Evolutionary conservation across 1,284 basidiomycete species (phyloP).

Genomic region (Takashimella tepidaria): DNA sequence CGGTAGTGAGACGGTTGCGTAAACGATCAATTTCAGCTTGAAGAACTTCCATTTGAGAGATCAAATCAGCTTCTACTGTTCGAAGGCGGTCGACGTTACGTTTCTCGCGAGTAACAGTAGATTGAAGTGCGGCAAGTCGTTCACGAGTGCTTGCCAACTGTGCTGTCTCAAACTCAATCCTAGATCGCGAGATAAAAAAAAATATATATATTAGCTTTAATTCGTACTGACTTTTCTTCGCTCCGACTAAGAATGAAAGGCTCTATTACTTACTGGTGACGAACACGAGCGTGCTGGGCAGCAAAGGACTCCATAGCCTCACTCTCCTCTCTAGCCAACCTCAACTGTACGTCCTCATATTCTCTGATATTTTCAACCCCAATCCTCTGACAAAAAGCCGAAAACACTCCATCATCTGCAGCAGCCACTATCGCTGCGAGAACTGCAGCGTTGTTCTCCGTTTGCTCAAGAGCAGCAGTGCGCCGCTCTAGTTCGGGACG

Average conservation of each 20-base stretch:
- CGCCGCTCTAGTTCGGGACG: slow-evolving; percentile 64
- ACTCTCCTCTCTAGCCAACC: slow-evolving; percentile 77
- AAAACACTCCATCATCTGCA: slow-evolving; percentile 79
- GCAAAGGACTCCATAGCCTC: slow-evolving; percentile 78
- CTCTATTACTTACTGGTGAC: slow-evolving; percentile 67
- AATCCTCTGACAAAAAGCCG: slow-evolving; percentile 73
- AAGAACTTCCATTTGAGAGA: slow-evolving; percentile 61
- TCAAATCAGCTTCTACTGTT: slow-evolving; percentile 56
- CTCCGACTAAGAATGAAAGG: background rate
- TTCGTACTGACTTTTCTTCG: no score
- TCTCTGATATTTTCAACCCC: slow-evolving; percentile 80
- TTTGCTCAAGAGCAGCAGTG: slow-evolving; percentile 51
- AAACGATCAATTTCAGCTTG: slow-evolving; percentile 59
- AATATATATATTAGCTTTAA: slow-evolving; percentile 1
- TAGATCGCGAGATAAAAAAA: slow-evolving; percentile 46
- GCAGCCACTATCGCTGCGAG: slow-evolving; percentile 61
- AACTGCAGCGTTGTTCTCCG: slow-evolving; percentile 56
- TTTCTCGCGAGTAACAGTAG: slow-evolving; percentile 57
- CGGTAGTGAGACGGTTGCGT: slow-evolving; percentile 57
- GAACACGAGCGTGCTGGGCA: slow-evolving; percentile 78
- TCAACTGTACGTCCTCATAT: slow-evolving; percentile 89
- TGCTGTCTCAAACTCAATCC: slow-evolving; percentile 71
- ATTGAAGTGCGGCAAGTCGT: slow-evolving; percentile 58
- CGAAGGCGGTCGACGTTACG: slow-evolving; percentile 57
- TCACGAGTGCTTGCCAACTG: slow-evolving; percentile 62